Percentiles rank a stretch among this genome's conserved stretches.
Evolutionary conservation across 2,329 filamentous ascomycete species (phyloP).

Genomic region (Bipolaris bicolor): DNA sequence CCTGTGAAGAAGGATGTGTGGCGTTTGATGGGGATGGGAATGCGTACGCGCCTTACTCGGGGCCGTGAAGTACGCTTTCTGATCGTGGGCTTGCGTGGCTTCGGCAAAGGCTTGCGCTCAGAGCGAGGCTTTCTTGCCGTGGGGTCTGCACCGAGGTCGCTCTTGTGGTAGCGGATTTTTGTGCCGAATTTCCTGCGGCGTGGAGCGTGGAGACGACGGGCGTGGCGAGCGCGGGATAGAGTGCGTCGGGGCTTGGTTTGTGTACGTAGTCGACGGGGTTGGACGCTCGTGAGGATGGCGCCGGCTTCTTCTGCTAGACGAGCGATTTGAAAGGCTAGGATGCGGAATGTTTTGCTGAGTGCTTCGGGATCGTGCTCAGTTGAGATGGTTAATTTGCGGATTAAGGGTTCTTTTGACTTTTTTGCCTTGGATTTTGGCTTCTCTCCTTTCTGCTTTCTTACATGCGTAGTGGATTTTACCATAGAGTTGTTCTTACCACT

Average conservation of each 20-base stretch:
- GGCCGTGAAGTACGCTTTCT: neutral
- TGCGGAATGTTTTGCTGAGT: neutral
- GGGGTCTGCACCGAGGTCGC: no score
- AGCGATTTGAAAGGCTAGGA: neutral
- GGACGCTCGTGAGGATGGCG: neutral
- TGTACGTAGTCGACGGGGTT: neutral
- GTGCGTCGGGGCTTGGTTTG: neutral
- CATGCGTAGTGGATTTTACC: neutral
- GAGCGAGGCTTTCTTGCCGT: no score
- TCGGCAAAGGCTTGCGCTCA: no score
- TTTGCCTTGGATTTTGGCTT: neutral
- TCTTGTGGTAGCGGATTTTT: no score
- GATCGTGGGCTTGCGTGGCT: no score
- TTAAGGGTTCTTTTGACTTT: neutral
- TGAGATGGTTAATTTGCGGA: slow-evolving; percentile 1
- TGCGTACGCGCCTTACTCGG: neutral
- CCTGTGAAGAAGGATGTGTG: neutral
- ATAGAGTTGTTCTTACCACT: neutral
- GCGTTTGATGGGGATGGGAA: neutral
- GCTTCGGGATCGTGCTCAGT: neutral
- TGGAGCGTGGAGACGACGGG: no score
- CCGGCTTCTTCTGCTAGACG: slow-evolving; percentile 6
- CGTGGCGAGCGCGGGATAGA: no score
- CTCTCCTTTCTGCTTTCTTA: neutral
- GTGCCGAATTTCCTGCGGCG: no score